Evolutionary conservation across 2,329 filamentous ascomycete genomes (phyloP).

Genomic region (Diaporthe velutina): DNA sequence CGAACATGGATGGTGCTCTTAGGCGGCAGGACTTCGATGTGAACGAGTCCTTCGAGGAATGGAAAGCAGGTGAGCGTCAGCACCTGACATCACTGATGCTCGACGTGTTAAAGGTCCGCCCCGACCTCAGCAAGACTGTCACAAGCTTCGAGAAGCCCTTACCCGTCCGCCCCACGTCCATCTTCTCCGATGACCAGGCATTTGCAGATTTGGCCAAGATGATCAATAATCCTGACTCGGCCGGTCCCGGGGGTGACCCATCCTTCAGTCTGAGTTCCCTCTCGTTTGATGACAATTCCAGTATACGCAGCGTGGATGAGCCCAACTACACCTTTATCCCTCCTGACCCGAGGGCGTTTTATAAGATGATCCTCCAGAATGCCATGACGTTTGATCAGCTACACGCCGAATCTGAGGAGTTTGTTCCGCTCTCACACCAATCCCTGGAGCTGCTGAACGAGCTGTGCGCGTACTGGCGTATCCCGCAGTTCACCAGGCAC

Average conservation of each 20-base stretch:
- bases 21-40: conserved; percentile 89
- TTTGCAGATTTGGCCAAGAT: conserved; percentile 67
- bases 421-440: conserved; percentile 76
- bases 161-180: conserved; percentile 64
- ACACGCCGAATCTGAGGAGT: conserved; percentile 64
- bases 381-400: conserved; percentile 76
- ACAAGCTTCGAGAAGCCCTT: conserved; percentile 71
- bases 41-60: conserved; percentile 88
- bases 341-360: conserved; percentile 83
- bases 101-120: conserved; percentile 87
- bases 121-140: conserved; percentile 84
- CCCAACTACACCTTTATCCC: conserved; percentile 91
- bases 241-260: conserved; percentile 69
- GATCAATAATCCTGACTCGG: conserved; percentile 60
- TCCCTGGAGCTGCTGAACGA: conserved; percentile 88
- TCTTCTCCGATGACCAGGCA: conserved; percentile 62
- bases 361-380: conserved; percentile 84
- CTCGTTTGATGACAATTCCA: conserved; percentile 68
- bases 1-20: conserved; percentile 82
- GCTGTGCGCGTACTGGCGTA: conserved; percentile 87
- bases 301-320: conserved; percentile 69
- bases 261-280: conserved; percentile 76
- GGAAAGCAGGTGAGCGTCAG: conserved; percentile 90
- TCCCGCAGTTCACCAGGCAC: conserved; percentile 84
- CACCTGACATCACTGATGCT: conserved; percentile 95